phyloP scores from a whole-genome alignment of 2,329 filamentous ascomycete genomes.

The Aspergillus aculeatinus region DNA sequence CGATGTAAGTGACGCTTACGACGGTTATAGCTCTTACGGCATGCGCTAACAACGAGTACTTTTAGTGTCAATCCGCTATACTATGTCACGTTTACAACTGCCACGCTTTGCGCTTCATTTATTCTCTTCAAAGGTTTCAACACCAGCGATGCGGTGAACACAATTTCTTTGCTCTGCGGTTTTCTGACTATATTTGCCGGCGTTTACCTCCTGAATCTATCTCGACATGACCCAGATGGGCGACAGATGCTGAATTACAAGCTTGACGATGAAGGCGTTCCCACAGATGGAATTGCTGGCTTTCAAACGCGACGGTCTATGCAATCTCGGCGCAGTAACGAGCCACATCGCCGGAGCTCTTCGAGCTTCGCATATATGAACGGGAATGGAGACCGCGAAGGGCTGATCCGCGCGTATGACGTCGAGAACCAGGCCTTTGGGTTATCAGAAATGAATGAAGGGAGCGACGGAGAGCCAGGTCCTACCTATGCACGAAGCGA shows the following conservation, averaged over 20 bases:
- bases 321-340: conserved; percentile 75
- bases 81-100: conserved; percentile 96
- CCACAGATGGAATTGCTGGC: conserved; percentile 86
- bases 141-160: conserved; percentile 87
- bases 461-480: conserved; percentile 60
- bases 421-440: conserved; percentile 77
- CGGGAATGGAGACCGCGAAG: conserved; percentile 66
- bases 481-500: conserved; percentile 34
- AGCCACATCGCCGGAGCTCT: conserved; percentile 60
- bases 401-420: conserved; percentile 85
- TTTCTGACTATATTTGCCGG: conserved; percentile 95
- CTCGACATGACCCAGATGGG: conserved; percentile 83
- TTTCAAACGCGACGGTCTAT: conserved; percentile 90
- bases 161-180: conserved; percentile 84
- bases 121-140: conserved; percentile 97
- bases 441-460: conserved; percentile 74
- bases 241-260: conserved; percentile 62
- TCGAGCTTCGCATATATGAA: conserved; percentile 60
- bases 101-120: conserved; percentile 89
- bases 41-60: conserved; percentile 11
- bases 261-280: conserved; percentile 65
- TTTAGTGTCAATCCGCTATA: conserved; percentile 88
- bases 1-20: conserved; percentile 68
- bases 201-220: conserved; percentile 95
- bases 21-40: too few species aligned